These are phyloP conservation scores for Plantago rigida DNA, from an alignment of 305 asterid genomes.

Conservation along the genomic window DNA sequence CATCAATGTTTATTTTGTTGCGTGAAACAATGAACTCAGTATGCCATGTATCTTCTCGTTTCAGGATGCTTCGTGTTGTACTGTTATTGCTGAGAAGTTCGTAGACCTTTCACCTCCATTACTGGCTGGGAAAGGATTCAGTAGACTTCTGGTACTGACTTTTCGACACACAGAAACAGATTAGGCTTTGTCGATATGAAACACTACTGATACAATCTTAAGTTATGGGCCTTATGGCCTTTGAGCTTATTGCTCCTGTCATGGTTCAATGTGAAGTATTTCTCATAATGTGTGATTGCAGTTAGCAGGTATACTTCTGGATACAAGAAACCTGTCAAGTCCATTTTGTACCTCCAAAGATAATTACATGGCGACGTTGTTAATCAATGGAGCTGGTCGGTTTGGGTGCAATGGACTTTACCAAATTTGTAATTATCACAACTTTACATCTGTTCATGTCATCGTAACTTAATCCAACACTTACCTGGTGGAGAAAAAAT, in stretches of 20 bases:
- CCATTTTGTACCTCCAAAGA: constrained; percentile 53
- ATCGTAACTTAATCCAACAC: constrained; percentile 3
- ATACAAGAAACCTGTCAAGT: constrained; percentile 56
- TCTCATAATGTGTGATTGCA: constrained; percentile 25
- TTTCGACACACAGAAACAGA: no score
- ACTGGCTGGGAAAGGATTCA: constrained; percentile 65
- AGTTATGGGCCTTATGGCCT: no score
- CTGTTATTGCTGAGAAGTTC: constrained; percentile 58
- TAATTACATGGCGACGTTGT: constrained; percentile 66
- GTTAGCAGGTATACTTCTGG: constrained; percentile 77
- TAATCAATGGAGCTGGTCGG: constrained; percentile 76
- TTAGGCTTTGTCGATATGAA: not conserved
- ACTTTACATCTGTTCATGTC: not conserved
- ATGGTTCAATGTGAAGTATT: not conserved
- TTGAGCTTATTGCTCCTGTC: not conserved
- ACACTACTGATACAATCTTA: not conserved
- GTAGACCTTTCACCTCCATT: constrained; percentile 49
- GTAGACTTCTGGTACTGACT: constrained; percentile 63
- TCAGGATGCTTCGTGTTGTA: constrained; percentile 71
- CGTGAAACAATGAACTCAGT: not conserved
- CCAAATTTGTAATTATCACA: constrained; percentile 43
- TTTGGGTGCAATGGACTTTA: constrained; percentile 70
- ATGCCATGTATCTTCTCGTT: constrained; percentile 13
- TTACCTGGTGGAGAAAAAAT: not conserved
- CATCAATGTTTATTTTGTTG: constrained; percentile 22